Evolutionary conservation across 768 basidiomycete species (phyloP).

Genomic region (Exsudoporus frostii): DNA sequence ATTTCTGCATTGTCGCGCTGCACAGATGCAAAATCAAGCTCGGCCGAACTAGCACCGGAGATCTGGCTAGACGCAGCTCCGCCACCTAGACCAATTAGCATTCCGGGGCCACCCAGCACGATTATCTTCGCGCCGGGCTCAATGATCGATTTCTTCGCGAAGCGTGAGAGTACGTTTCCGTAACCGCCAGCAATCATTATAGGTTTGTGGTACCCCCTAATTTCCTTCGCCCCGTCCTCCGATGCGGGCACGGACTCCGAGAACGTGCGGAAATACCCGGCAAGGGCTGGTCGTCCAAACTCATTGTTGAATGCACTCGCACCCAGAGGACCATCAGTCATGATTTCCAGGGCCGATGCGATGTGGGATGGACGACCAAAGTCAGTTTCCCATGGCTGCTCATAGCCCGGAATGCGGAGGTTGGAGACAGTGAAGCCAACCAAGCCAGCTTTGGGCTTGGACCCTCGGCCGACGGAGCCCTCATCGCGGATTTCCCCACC

Average conservation of each 20-base stretch:
- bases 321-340: conserved; percentile 94
- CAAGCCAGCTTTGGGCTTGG: conserved; percentile 94
- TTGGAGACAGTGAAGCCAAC: conserved; percentile 93
- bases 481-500: conserved; percentile 99
- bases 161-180: conserved; percentile 85
- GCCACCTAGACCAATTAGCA: conserved; percentile 95
- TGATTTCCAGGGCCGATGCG: conserved; percentile 91
- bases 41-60: conserved; percentile 85
- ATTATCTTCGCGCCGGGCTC: conserved; percentile 81
- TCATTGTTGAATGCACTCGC: conserved; percentile 98
- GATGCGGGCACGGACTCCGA: conserved; percentile 66
- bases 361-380: conserved; percentile 90
- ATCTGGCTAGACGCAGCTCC: conserved; percentile 95
- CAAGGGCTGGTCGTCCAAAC: conserved; percentile 89
- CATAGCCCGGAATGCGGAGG: conserved; percentile 85
- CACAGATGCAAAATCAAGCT: conserved; percentile 95
- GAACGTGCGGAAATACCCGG: conserved; percentile 96
- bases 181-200: conserved; percentile 99
- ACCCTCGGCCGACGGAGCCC: conserved; percentile 92
- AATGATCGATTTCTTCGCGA: conserved; percentile 77
- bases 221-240: conserved; percentile 49
- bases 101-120: conserved; percentile 92
- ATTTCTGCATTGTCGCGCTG: conserved; percentile 99
- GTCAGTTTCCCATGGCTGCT: conserved; percentile 95
- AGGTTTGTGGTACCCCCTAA: conserved; percentile 98